Percentiles rank a stretch among this genome's conserved stretches.
Conservation (phyloP, 2,329 filamentous ascomycete species). For the Juglanconis juglandina region DNA sequence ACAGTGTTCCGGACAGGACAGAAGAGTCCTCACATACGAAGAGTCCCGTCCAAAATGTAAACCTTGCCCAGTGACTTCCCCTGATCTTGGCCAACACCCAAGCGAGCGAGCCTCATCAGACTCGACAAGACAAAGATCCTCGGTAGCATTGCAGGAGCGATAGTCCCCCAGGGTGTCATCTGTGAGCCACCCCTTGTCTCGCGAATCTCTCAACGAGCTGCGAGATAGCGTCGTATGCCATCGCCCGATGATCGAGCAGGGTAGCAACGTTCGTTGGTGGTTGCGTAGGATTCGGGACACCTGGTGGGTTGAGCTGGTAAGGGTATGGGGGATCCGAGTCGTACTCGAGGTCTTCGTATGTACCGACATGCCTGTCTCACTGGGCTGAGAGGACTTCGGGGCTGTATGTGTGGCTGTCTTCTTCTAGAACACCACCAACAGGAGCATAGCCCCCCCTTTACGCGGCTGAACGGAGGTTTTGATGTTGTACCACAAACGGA, state of each 20-base stretch:
- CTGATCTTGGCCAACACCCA: too few species aligned
- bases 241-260: neutral
- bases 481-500: too few species aligned
- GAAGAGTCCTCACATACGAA: too few species aligned
- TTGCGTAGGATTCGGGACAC: neutral
- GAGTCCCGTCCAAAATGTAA: too few species aligned
- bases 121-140: too few species aligned
- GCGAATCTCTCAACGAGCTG: constrained; percentile 6
- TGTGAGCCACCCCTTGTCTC: neutral
- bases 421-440: neutral
- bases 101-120: too few species aligned
- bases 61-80: too few species aligned
- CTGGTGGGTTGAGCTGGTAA: neutral
- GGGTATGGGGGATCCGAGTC: too few species aligned
- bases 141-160: neutral
- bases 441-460: neutral
- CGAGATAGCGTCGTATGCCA: constrained; percentile 7
- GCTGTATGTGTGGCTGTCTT: too few species aligned
- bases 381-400: neutral
- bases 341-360: neutral
- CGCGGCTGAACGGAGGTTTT: neutral
- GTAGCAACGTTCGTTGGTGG: too few species aligned
- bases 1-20: too few species aligned
- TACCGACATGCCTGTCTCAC: neutral
- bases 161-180: neutral